These are phyloP conservation scores for Nakazawaea wickerhamii DNA, from an alignment of 805 yeast species.

Conservation along the genomic window DNA sequence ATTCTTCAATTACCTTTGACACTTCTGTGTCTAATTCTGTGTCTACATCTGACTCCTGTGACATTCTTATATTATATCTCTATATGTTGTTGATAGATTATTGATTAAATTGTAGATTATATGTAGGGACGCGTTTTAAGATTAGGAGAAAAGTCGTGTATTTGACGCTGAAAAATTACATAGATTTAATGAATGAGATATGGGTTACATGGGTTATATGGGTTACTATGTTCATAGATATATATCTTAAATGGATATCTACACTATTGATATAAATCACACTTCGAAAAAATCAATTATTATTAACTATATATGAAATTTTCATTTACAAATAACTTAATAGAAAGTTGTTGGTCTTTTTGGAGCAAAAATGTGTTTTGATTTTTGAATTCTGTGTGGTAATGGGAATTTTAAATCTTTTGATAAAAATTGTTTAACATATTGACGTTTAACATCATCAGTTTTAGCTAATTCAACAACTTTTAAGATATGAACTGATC, in stretches of 20 bases:
- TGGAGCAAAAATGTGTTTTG: slow-evolving; percentile 82
- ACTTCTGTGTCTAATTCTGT: slow-evolving; percentile 34
- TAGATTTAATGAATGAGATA: no score
- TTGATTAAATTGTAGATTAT: not conserved
- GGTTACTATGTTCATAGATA: no score
- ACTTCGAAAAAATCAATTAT: slow-evolving; percentile 4
- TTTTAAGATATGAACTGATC: slow-evolving; percentile 98
- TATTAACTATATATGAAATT: slow-evolving; percentile 2
- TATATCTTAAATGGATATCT: not conserved
- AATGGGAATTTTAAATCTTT: slow-evolving; percentile 99
- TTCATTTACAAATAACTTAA: slow-evolving; percentile 39
- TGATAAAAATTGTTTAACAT: slow-evolving; percentile 94
- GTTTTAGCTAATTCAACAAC: slow-evolving; percentile 98
- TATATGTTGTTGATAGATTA: not conserved
- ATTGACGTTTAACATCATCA: slow-evolving; percentile 98
- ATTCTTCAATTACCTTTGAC: slow-evolving; percentile 19
- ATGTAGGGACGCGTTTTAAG: slow-evolving; percentile 1
- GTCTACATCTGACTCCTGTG: slow-evolving; percentile 6
- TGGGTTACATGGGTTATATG: no score
- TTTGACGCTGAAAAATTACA: not conserved
- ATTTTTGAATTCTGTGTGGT: slow-evolving; percentile 97
- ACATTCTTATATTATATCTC: not conserved
- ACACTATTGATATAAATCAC: no score
- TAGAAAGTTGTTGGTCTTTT: slow-evolving; percentile 97
- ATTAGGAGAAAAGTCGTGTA: not conserved